Base-by-base conservation (phyloP, 75 land plant genomes). In the Picea glauca region DNA sequence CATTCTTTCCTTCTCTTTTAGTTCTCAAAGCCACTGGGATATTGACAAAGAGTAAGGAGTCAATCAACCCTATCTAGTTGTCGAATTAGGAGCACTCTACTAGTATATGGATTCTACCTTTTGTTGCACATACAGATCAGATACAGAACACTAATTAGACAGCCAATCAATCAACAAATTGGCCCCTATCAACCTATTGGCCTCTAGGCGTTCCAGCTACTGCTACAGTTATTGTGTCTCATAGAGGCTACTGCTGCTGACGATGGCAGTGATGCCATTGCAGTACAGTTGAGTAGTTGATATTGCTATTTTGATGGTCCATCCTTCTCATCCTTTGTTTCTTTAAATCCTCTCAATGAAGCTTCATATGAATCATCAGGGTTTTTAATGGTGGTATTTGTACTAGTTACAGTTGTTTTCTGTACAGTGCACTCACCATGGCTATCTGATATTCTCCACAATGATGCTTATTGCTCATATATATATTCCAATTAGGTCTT, bases 271-370 rank as follows among this genome's bases (percentile, higher is more conserved):
- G 72, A 67, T 67, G 72, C 40, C 38, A 30, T 43, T 67, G 40
- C 46, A 33, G 40, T 67, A 38, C 46, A 15, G 46, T 38, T 17
- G 72, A 40, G 40, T 65, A 33, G n/a, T 38, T 67, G 72, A 67
- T 67, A 43, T 35, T 67, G 72, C 33, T 67, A 43, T 67, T 67
- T 67, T 67, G 72, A 67, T 67, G 72, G 50, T 35, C 43, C 20
- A 67, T 67, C 72, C 46, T 67, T 67, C 33, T 67, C 72, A 18
- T 18, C 17, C 20, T 67, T 18, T 38, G 33, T 67, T 67, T 33
- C 43, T 40, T 40, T 40, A 40, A 40, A 40, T 40, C 43, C 43
- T 40, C 43, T 40, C 43, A 40, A 40, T 40, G 4, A 40, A 40
- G 43, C 43, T 17, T 38, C 38, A 17, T 67, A 67, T n/a, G 43